Evolutionary conservation across 2,329 filamentous ascomycete genomes (phyloP).

Genomic region (Cercospora sp.): DNA sequence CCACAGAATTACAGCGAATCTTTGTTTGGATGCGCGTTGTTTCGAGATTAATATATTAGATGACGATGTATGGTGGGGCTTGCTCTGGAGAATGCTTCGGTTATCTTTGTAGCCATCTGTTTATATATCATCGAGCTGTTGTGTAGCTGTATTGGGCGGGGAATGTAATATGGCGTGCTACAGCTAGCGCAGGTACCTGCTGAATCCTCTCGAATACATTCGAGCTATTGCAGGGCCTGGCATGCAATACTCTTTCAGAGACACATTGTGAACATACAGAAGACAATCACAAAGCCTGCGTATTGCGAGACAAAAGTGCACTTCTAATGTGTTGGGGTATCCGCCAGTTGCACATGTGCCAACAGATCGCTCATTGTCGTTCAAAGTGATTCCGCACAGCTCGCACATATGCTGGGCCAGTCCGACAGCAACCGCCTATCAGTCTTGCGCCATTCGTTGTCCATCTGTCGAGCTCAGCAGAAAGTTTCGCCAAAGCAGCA

Average conservation of each 20-base stretch:
- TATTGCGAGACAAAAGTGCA: background rate
- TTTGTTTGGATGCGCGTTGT: background rate
- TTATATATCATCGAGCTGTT: constrained; percentile 8
- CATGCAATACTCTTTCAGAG: background rate
- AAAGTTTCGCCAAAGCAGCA: constrained; percentile 11
- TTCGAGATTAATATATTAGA: background rate
- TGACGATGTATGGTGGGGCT: background rate
- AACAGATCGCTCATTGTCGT: background rate
- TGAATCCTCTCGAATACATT: background rate
- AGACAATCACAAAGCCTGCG: background rate
- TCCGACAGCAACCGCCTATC: constrained; percentile 53
- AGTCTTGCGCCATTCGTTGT: constrained; percentile 45
- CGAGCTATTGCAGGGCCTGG: background rate
- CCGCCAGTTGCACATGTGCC: background rate
- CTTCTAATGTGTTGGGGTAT: background rate
- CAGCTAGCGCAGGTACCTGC: constrained; percentile 15
- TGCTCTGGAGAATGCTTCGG: background rate
- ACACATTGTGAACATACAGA: background rate
- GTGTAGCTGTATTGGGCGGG: constrained; percentile 16
- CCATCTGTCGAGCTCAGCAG: constrained; percentile 20
- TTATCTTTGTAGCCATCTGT: background rate
- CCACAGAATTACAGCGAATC: background rate
- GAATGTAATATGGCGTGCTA: constrained; percentile 12
- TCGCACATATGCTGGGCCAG: constrained; percentile 38
- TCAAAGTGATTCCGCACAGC: constrained; percentile 18